Evolutionary conservation across 768 basidiomycete species (phyloP).

Genomic region (Hericium erinaceus): DNA sequence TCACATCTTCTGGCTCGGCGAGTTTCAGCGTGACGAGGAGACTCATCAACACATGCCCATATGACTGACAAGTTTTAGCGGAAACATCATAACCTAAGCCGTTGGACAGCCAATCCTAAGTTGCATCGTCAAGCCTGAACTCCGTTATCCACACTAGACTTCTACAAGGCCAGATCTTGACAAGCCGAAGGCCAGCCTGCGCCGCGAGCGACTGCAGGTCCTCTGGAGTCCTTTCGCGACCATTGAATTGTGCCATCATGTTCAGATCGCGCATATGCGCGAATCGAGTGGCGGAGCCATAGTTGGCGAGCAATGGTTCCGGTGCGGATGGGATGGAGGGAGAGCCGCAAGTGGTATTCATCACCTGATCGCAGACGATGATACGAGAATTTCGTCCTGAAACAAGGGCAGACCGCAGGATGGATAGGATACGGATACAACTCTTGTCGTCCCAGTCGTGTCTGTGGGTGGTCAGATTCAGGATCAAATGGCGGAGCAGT

Average conservation of each 20-base stretch:
- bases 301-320: constrained; percentile 1
- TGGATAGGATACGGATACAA: not conserved
- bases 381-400: not conserved
- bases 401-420: not conserved
- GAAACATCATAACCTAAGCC: too few species aligned
- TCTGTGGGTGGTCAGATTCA: not conserved
- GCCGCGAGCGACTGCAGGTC: constrained; percentile 2
- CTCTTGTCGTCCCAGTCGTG: not conserved
- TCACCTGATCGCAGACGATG: not conserved
- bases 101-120: too few species aligned
- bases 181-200: constrained; percentile 4
- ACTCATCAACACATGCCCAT: too few species aligned
- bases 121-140: not conserved
- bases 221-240: constrained; percentile 7
- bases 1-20: too few species aligned
- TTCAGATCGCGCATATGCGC: constrained; percentile 7
- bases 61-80: too few species aligned
- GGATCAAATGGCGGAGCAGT: not conserved
- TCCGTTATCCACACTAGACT: not conserved
- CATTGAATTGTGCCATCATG: constrained; percentile 11
- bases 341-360: not conserved
- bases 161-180: constrained; percentile 9
- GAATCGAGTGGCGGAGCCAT: constrained; percentile 1
- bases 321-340: not conserved
- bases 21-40: too few species aligned